Percentiles rank a stretch among this genome's conserved stretches.
Evolutionary conservation across 306 rosid genomes (phyloP).

Genomic region (Macrotyloma uniflorum): DNA sequence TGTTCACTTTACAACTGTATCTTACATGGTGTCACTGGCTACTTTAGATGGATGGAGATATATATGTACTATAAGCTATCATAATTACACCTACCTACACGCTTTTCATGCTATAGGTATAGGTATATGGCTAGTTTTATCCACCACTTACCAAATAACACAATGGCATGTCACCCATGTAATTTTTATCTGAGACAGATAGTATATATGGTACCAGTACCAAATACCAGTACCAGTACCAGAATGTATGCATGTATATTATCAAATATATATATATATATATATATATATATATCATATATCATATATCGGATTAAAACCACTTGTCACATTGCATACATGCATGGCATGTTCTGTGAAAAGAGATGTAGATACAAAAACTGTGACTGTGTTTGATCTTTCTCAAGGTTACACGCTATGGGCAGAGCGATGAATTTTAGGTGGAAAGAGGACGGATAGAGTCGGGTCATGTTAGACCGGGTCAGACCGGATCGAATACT

Average conservation of each 20-base stretch:
- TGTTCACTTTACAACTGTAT: not conserved
- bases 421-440: too few relatives aligned
- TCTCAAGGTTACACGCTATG: too few relatives aligned
- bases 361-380: not conserved
- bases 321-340: not conserved
- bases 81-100: too few relatives aligned
- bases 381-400: not conserved
- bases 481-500: too few relatives aligned
- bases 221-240: too few relatives aligned
- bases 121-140: too few relatives aligned
- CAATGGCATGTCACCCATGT: slow-evolving; percentile 18
- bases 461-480: too few relatives aligned
- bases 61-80: not conserved
- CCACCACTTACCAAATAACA: not conserved
- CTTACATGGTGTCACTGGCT: not conserved
- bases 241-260: too few relatives aligned
- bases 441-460: too few relatives aligned
- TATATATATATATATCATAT: too few relatives aligned
- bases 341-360: not conserved
- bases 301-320: not conserved
- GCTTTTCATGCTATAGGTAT: not conserved
- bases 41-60: not conserved
- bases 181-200: not conserved
- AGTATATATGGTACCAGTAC: too few relatives aligned
- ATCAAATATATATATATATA: too few relatives aligned